Evolutionary conservation across 345 rosid genomes (phyloP).

Genomic region (Dipteronia dyeriana): DNA sequence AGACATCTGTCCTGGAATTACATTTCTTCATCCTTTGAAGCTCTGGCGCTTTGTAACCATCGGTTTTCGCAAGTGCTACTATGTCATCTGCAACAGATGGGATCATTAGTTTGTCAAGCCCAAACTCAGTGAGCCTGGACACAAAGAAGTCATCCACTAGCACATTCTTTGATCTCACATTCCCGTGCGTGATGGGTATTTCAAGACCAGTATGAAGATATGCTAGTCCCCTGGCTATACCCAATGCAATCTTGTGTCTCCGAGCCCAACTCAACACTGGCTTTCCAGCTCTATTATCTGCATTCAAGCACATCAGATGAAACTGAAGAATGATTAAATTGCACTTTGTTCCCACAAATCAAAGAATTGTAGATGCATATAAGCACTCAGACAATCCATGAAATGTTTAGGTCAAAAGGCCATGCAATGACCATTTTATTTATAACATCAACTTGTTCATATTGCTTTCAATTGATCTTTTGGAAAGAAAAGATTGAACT

Average conservation of each 20-base stretch:
- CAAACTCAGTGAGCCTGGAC: slow-evolving; percentile 83
- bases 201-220: slow-evolving; percentile 85
- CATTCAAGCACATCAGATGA: slow-evolving; percentile 19
- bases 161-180: slow-evolving; percentile 84
- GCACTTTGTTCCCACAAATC: slow-evolving; percentile 1
- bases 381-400: not conserved
- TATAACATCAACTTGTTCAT: not conserved
- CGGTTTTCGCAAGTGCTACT: slow-evolving; percentile 74
- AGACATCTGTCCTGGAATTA: slow-evolving; percentile 89
- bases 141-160: slow-evolving; percentile 89
- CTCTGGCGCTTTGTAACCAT: slow-evolving; percentile 96
- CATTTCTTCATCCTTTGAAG: slow-evolving; percentile 97
- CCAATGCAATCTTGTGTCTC: slow-evolving; percentile 90
- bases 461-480: not conserved
- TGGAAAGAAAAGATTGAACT: not conserved
- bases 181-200: slow-evolving; percentile 83
- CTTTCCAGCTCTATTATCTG: slow-evolving; percentile 78
- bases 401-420: slow-evolving; percentile 5
- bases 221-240: slow-evolving; percentile 85
- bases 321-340: not conserved
- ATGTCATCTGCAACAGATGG: slow-evolving; percentile 93
- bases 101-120: slow-evolving; percentile 92
- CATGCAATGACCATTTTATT: not conserved
- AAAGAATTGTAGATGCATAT: not conserved
- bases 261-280: slow-evolving; percentile 90